Base-by-base conservation (phyloP, 108 stramenopile species). In the Cyclotella kingstonii region DNA sequence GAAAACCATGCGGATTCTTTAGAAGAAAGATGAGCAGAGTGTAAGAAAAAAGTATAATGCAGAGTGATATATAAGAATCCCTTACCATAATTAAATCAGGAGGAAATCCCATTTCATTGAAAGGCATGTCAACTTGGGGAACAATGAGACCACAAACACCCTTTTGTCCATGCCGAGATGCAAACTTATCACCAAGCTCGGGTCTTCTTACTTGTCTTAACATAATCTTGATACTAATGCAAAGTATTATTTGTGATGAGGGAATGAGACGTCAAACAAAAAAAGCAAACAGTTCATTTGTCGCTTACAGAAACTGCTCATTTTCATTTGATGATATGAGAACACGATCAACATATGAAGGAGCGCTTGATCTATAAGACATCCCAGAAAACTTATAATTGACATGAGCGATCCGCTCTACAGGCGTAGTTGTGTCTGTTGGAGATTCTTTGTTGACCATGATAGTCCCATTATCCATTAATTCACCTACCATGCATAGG, bases 101-200 rank as follows among this genome's bases (percentile, higher is more conserved):
- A 22, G 89, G 84, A 19, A 96, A 80, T 2, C 99, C 99, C 38
- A 74, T 52, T 52, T 98, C 98, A 55, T 92, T 95, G 67, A 99
- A 99, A 1, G 99, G 99, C 85, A 99, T 77, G 78, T 99, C 97
- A 29, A 84, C 96, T 65, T 98, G 96, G 6, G 69, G 80, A 21
- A 89, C 86, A 72, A 97, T 99, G 25, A 98, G 81, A 10, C 98
- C 98, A 65, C 97, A 98, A 45, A 98, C 96, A 40, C 99, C 99
- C 80, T 99, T 99, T 58, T 99, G 99, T 2, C 99, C 99, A 82
- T 99, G 99, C 6, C 99, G 81, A 23, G 91, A 91, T 18, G 91
- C 86, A 83, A 99, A 98, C 75, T 99, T 99, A 67, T 99, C 99
- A 1, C 99, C 99, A 48, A 99, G 83, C 81, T 99, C 95, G n/a